A percentile compares a stretch with the other conserved stretches of the same genome.
Conservation (phyloP, 768 basidiomycete genomes). For the Pleurotus pulmonarius region DNA sequence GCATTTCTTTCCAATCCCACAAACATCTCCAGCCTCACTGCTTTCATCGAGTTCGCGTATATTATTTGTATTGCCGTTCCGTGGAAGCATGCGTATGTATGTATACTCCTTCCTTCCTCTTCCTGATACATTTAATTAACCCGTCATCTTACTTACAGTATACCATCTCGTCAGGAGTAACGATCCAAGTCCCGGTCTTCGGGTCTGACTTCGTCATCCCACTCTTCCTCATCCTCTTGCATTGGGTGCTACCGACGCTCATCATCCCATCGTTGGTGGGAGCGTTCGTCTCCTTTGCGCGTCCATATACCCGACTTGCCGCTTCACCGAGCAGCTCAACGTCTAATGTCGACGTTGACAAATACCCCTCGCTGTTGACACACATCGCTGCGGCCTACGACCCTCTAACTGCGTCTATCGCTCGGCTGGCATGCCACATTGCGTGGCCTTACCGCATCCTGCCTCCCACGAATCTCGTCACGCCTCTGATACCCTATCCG, state of each 20-base stretch:
- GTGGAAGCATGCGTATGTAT: conserved; percentile 43
- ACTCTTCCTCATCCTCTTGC: conserved; percentile 52
- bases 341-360: conserved; percentile 10
- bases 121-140: neutral
- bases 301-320: conserved; percentile 18
- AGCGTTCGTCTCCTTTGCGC: conserved; percentile 60
- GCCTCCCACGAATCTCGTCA: conserved; percentile 17
- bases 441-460: conserved; percentile 48
- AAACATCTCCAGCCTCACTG: conserved; percentile 56
- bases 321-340: conserved; percentile 1
- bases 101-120: conserved; percentile 11
- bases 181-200: conserved; percentile 18
- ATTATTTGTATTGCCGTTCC: conserved; percentile 51
- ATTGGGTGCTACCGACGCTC: conserved; percentile 63
- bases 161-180: conserved; percentile 15
- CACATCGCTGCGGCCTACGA: conserved; percentile 32
- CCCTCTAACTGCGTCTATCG: conserved; percentile 60
- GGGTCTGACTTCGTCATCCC: conserved; percentile 49
- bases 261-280: conserved; percentile 57
- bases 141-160: neutral
- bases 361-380: conserved; percentile 12
- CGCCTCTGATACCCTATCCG: conserved; percentile 8
- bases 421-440: conserved; percentile 56
- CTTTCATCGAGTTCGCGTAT: conserved; percentile 49
- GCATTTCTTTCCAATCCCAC: conserved; percentile 58